These are phyloP conservation scores for Cytauxzoon felis DNA, from an alignment of 169 alveolate genomes.

Conservation along the genomic window DNA sequence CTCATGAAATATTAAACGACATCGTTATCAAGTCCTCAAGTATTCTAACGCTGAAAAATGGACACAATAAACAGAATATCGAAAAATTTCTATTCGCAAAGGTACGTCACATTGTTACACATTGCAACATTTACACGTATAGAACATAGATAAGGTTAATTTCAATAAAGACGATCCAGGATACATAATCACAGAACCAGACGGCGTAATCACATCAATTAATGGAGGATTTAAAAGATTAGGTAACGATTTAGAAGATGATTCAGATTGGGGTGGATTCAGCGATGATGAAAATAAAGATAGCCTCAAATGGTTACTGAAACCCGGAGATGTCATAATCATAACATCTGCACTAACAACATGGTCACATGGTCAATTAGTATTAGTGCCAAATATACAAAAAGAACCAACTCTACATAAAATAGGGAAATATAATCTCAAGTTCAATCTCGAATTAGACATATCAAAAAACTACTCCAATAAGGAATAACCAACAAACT, in stretches of 20 bases:
- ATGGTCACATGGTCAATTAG: conserved; percentile 79
- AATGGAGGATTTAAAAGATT: conserved; percentile 18
- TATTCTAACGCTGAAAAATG: conserved; percentile 12
- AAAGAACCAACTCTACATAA: conserved; percentile 19
- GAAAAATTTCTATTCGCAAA: conserved; percentile 33
- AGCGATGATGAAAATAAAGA: conserved; percentile 51
- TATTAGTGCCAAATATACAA: conserved; percentile 17
- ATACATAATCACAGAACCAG: conserved; percentile 23
- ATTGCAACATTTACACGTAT: too few relatives aligned
- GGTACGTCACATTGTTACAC: too few relatives aligned
- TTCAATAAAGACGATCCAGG: conserved; percentile 61
- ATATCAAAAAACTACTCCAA: conserved; percentile 44
- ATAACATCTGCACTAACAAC: conserved; percentile 63
- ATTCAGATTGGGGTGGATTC: conserved; percentile 58
- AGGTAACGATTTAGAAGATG: conserved; percentile 39
- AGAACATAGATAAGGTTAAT: too few relatives aligned
- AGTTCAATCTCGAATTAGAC: conserved; percentile 40
- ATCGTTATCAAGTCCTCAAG: conserved; percentile 43
- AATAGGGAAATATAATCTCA: conserved; percentile 27
- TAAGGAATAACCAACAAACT: too few relatives aligned
- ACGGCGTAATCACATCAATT: conserved; percentile 32
- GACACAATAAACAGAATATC: conserved; percentile 24
- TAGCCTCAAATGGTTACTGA: conserved; percentile 62
- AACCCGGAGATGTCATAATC: conserved; percentile 70
- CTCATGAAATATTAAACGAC: conserved; percentile 67